Evolutionary conservation across 805 yeast species (phyloP), one percentile per base, ranked within the genome.

Genomic region (Teunomyces gatunensis): DNA sequence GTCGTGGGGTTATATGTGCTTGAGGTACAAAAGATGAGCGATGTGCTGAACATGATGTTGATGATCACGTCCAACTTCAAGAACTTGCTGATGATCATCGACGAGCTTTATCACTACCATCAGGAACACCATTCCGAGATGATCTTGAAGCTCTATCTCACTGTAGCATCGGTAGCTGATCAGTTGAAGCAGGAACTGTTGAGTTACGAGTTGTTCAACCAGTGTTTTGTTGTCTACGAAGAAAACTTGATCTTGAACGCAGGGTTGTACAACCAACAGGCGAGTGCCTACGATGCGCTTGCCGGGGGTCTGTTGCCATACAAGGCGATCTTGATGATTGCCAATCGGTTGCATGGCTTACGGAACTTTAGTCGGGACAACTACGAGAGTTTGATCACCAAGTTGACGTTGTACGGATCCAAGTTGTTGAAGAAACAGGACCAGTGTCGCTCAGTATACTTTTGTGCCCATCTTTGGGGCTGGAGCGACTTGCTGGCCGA

Each of bases 381-480:
- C 63, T 92, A 88, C 65, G 94, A 89, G 55, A 79, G 82, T 3
- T 72, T 92, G 54, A 89, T 91, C 44, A 87, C 95, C 12, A 86
- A 90, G 63, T 78, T 91, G 41, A 89, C 97, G 1, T 69, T 91
- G 42, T 89, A 89, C 58, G 96, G 96, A 4, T 88, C 96, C 11
- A 89, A 88, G 64, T 74, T 94, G 44, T 74, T 92, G 58, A 89
- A 88, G 64, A 92, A 92, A 64, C 90, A 94, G 30, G 98, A 92
- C 59, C 99, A 94, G 65, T 91, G 97, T 64, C 80, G 97, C 12
- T 84, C 96, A 0, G 96, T 90, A 5, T 89, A 87, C 61, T 67
- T 81, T 44, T 91, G 96, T 37, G 84, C 96, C 1, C 97, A 94
- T 66, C 69, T 94, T 42, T 94, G 97, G 97, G 88, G 96, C 94